Conservation (phyloP, 768 basidiomycete species). For the Stropharia rugosoannulata region DNA sequence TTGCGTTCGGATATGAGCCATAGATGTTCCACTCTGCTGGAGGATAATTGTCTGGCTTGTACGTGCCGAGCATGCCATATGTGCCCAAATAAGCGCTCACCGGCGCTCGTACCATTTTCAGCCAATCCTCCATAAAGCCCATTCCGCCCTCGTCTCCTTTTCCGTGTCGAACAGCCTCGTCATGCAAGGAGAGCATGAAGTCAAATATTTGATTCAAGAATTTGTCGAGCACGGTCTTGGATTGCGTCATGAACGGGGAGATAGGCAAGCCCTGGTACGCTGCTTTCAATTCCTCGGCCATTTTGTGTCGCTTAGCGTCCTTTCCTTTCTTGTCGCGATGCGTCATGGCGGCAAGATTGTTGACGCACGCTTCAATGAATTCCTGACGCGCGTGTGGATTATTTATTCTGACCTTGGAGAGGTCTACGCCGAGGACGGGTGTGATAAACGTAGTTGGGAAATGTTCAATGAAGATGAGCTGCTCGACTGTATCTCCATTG, state of each 20-base stretch:
- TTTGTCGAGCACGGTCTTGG: too few species aligned
- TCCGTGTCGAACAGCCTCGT: too few species aligned
- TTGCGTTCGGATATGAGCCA: too few species aligned
- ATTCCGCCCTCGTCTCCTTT: neutral
- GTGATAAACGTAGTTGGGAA: slow-evolving; percentile 5
- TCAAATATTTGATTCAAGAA: too few species aligned
- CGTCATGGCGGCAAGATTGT: neutral
- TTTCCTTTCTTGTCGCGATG: neutral
- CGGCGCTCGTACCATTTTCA: neutral
- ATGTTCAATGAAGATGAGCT: slow-evolving; percentile 3
- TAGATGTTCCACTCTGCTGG: neutral
- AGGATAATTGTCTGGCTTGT: neutral
- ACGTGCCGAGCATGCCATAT: neutral
- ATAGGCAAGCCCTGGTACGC: too few species aligned
- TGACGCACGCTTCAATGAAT: neutral
- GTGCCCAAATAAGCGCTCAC: slow-evolving; percentile 1
- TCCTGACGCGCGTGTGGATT: too few species aligned
- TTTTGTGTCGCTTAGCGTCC: neutral
- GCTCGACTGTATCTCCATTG: neutral
- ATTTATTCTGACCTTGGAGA: neutral
- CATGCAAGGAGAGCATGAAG: too few species aligned
- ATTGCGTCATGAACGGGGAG: too few species aligned
- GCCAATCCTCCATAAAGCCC: slow-evolving; percentile 1
- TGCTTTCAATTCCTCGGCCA: neutral
- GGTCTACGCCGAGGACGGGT: neutral